Base-by-base conservation (phyloP, 192 early-diverging fungal genomes). In the Coemansia sp. region DNA sequence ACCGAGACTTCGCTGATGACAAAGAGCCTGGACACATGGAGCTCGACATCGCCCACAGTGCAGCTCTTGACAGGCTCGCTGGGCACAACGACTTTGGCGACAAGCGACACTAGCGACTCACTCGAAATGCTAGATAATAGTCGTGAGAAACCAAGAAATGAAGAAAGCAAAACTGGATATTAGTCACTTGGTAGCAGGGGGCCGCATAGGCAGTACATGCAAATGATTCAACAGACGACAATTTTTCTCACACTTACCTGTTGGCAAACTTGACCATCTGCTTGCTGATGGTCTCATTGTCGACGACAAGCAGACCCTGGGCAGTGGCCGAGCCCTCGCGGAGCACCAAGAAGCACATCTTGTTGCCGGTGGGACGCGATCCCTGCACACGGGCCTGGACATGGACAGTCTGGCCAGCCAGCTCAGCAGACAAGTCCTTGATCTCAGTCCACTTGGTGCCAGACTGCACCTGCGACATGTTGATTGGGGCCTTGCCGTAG, bases 191-290 rank as follows among this genome's bases (percentile, higher is more conserved):
- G 22, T n/a, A 22, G 49, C 49, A 52, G 49, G 10, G 9, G 20
- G 1, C 44, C 20, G 49, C 49, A 52, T 31, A 31, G 13, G 27
- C 8, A 22, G 20, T 51, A 6, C 47, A 51, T 46, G 34, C 41
- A 44, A 44, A 69, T 63, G 43, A 47, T 40, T 31, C 31, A 60
- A 34, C 22, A 83, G 76, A 36, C 18, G 65, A 13, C 18, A 67
- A 65, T 15, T 71, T 20, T 63, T 38, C 59, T 16, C 66, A 60
- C 81, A 92, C 89, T 73, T 73, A 81, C 79, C 79, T 83, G 31
- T 75, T 75, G 43, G 91, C 90, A 87, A 92, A 99, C 85, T 97
- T 98, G 68, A 97, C 86, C 95, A 99, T 97, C 61, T 94, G 89
- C 88, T 97, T 97, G 91, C 95, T 97, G 72, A 97, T 86, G 9